Evolutionary conservation across 495 filamentous ascomycete genomes (phyloP).

Genomic region (Trichoderma orchidacearum): DNA sequence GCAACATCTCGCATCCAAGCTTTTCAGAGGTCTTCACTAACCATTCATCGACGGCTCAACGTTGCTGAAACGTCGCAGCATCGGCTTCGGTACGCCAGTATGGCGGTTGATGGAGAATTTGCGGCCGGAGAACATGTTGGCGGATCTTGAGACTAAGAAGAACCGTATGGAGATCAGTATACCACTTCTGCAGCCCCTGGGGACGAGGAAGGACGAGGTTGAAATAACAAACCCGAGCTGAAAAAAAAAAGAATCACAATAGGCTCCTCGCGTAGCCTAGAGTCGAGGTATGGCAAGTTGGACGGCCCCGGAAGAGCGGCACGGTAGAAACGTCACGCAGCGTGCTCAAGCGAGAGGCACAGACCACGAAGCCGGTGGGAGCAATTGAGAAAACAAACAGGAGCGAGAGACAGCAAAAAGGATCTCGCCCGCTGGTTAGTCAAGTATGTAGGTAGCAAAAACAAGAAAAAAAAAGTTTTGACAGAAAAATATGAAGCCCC

Average conservation of each 20-base stretch:
- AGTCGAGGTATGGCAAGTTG: not conserved
- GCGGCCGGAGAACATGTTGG: slow-evolving; percentile 25
- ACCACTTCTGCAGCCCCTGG: not conserved
- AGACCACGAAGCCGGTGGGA: not conserved
- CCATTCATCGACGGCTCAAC: slow-evolving; percentile 35
- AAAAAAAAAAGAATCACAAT: not conserved
- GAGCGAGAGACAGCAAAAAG: not conserved
- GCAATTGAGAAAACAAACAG: not conserved
- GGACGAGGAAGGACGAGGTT: not conserved
- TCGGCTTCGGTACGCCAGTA: slow-evolving; percentile 33
- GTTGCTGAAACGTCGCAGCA: slow-evolving; percentile 35
- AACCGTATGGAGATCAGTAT: not conserved
- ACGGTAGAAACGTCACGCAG: not conserved
- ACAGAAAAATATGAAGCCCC: not conserved
- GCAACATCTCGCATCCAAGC: not conserved
- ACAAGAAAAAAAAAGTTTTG: not conserved
- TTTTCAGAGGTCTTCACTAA: slow-evolving; percentile 12
- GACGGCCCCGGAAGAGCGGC: not conserved
- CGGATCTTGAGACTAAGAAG: not conserved
- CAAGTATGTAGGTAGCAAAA: not conserved
- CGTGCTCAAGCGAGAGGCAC: not conserved
- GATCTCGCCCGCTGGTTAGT: no score
- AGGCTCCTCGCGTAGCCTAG: not conserved
- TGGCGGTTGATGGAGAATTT: slow-evolving; percentile 46
- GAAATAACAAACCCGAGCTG: not conserved